Base-by-base conservation (phyloP, 352 stramenopile genomes). In the Globisporangium spinosum region DNA sequence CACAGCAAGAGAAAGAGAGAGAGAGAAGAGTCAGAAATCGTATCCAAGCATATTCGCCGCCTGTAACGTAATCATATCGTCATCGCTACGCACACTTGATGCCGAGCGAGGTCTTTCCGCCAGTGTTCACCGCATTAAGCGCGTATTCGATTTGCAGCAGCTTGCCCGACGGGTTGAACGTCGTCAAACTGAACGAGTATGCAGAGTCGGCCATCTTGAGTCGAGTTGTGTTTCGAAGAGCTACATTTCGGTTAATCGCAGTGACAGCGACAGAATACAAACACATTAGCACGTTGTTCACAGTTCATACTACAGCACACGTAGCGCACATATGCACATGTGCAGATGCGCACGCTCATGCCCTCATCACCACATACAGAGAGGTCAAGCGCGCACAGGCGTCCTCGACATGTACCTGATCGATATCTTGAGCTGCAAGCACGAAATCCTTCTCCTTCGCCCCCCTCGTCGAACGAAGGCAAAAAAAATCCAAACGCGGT, bases 131-230 rank as follows among this genome's bases (percentile, higher is more conserved):
- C 8, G 97, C 97, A 69, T 98, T 99, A 2, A 99, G 86, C 32
- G 98, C 98, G 73, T 99, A 99, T 81, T 99, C 98, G 73, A 99
- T 99, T 87, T 99, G 98, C 57, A 99, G 88, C 57, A 99, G 88
- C 85, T 99, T 99, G 57, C 98, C 98, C 40, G 96, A 99, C 68
- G 96, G 90, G 77, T 97, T 99, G 85, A 99, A 99, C 65, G 98
- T 99, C 71, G 98, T 99, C 62, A 99, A 86, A 77, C 96, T 99
- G 86, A 99, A 99, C 70, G 94, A 99, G 77, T 99, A 99, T 61
- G 94, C 94, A 64, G 95, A 98, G 84, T 99, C 96, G 68, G 91
- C 95, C 96, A 98, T 98, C 40, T 58, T 89, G 54, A 38, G 62
- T 62, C 66, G 38, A 55, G 63, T 62, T 47, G 47, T 9, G 64